Conservation (phyloP, 331 rosid genomes). For the Malus hybrid region DNA sequence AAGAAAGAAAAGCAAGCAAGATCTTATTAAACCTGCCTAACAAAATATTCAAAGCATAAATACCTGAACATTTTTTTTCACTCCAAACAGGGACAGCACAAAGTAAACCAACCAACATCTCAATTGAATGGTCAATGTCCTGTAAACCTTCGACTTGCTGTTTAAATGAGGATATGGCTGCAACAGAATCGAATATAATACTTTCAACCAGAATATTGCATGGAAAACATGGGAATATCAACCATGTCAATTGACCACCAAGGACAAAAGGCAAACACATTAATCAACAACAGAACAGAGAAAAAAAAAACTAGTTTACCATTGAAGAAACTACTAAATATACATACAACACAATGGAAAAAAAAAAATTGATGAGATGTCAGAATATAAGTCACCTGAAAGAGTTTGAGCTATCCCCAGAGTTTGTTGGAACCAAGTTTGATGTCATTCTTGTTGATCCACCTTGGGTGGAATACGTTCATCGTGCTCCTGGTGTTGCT, state of each 20-base stretch:
- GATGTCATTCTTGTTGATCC: conserved; percentile 95
- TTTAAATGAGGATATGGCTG: conserved; percentile 86
- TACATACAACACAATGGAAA: not conserved
- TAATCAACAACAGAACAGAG: not conserved
- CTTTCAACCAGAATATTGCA: not conserved
- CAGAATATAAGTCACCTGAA: conserved; percentile 29
- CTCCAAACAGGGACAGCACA: conserved; percentile 92
- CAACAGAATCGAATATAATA: conserved; percentile 20
- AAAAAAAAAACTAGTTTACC: not conserved
- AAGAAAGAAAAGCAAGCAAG: not conserved
- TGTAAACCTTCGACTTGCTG: conserved; percentile 74
- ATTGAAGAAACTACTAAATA: not conserved
- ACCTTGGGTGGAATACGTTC: conserved; percentile 97
- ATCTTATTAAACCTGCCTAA: not conserved
- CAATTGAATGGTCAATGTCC: conserved; percentile 56
- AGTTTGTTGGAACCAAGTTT: conserved; percentile 85
- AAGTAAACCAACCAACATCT: conserved; percentile 67
- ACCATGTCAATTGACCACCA: not conserved
- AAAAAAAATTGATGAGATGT: not conserved
- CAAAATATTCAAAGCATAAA: not conserved
- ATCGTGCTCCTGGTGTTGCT: conserved; percentile 97
- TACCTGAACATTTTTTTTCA: conserved; percentile 97
- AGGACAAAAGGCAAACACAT: not conserved
- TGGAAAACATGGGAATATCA: not conserved
- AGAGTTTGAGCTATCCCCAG: conserved; percentile 84